Evolutionary conservation across 2,329 filamentous ascomycete species (phyloP), one percentile per base, ranked within the genome.

Genomic region (Aspergillus sergii): DNA sequence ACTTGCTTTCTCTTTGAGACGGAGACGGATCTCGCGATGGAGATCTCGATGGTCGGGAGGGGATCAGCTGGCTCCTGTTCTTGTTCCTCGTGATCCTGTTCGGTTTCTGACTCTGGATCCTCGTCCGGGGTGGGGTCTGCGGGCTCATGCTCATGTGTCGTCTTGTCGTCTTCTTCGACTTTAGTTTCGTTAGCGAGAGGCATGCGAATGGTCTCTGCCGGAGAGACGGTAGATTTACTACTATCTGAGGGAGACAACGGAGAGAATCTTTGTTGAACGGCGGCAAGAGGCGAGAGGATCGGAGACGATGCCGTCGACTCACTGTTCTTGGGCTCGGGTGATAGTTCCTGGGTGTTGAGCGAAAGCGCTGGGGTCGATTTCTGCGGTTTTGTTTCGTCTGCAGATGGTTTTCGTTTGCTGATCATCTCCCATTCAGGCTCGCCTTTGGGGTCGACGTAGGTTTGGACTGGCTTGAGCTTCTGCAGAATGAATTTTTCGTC

Each of bases 11-110:
- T 76, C 36, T 68, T 71, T 0, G 74, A 74, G 0, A 80, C 72
- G 10, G 77, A 79, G 10, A 81, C 67, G 6, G 78, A 79, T 32
- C 77, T 70, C 3, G 79, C 79, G 41, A 76, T 71, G 3, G 78
- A 79, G 36, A 80, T 70, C 62, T 79, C 75, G 41, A 79, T 69
- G 6, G 64, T 63, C 1, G 64, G 65, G 41, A 64, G 59, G 59
- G 67, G 21, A 32, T 60, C 58, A 36, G 57, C 55, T 30, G 63
- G 57, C 19, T 64, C 59, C 11, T 48, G 23, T 3, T 62, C 57
- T n/a, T n/a, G 48, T 11, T 51, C 48, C 19, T 32, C 48, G 7
- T 19, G 48, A 14, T 51, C 48, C 14, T 9, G 28, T 32, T 51
- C 48, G 9, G 28, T 7, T n/a, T 39, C 32, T 39, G 51, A 19